Percentiles rank a stretch among this genome's conserved stretches.
Evolutionary conservation across 2,329 filamentous ascomycete species (phyloP).

Genomic region (Fusarium keratoplasticum): DNA sequence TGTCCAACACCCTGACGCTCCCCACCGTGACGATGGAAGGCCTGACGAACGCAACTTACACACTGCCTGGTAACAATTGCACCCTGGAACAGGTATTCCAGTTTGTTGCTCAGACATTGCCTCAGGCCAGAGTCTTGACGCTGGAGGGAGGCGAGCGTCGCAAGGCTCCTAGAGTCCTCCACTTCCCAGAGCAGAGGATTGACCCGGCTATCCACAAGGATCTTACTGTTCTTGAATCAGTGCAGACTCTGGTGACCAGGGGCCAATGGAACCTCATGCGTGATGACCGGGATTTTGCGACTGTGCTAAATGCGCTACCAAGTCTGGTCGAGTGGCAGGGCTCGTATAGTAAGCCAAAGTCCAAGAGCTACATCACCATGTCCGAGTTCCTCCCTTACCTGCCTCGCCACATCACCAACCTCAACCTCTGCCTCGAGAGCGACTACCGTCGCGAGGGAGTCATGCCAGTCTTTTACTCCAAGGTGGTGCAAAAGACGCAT

Average conservation of each 20-base stretch:
- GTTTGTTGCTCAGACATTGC: conserved; percentile 70
- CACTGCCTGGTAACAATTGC: conserved; percentile 73
- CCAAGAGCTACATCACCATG: conserved; percentile 78
- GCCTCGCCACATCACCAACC: conserved; percentile 68
- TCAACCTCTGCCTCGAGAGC: conserved; percentile 77
- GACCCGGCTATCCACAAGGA: conserved; percentile 44
- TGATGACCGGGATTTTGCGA: conserved; percentile 70
- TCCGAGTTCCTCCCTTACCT: conserved; percentile 70
- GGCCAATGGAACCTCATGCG: conserved; percentile 84
- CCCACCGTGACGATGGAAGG: conserved; percentile 67
- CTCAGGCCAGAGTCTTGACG: conserved; percentile 73
- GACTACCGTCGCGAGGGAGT: conserved; percentile 75
- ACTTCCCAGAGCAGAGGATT: conserved; percentile 45
- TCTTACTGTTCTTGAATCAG: conserved; percentile 63
- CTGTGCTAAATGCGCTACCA: conserved; percentile 72
- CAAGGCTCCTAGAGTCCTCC: conserved; percentile 74
- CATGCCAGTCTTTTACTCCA: conserved; percentile 70
- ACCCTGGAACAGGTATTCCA: conserved; percentile 76
- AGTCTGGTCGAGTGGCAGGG: conserved; percentile 72
- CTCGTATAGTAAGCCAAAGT: conserved; percentile 78
- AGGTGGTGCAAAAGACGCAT: conserved; percentile 69
- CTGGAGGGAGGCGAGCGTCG: conserved; percentile 82
- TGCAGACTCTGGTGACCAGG: conserved; percentile 77
- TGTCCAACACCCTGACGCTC: conserved; percentile 58
- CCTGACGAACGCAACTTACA: conserved; percentile 68